These are phyloP conservation scores for Elymus sibiricus DNA, from an alignment of 176 grass and related monocot species.

Conservation along the genomic window DNA sequence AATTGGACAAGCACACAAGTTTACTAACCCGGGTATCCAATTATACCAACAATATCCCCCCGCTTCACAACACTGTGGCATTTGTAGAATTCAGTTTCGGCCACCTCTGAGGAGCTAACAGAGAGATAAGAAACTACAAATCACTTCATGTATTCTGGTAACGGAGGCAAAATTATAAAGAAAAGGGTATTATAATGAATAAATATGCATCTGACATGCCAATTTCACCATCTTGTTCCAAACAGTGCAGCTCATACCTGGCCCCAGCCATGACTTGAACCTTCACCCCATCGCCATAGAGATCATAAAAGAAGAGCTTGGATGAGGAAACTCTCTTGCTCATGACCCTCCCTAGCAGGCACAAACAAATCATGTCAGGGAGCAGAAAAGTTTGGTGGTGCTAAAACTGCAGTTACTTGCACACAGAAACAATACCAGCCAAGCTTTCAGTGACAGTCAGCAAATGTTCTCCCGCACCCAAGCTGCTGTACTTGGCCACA, in stretches of 20 bases:
- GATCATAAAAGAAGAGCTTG: conserved; percentile 62
- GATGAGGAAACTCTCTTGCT: conserved; percentile 67
- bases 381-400: neutral
- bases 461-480: conserved; percentile 37
- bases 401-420: neutral
- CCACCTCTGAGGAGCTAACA: conserved; percentile 42
- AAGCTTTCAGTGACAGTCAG: conserved; percentile 32
- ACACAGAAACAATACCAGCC: conserved; percentile 33
- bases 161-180: neutral
- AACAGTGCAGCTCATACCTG: conserved; percentile 30
- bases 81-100: conserved; percentile 49
- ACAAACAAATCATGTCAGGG: neutral
- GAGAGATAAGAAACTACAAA: neutral
- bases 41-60: conserved; percentile 61
- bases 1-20: neutral
- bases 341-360: conserved; percentile 57
- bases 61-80: conserved; percentile 53
- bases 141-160: neutral
- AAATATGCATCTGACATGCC: neutral
- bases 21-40: conserved; percentile 53
- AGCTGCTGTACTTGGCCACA: conserved; percentile 36
- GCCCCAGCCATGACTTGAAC: conserved; percentile 64
- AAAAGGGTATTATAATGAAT: neutral
- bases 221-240: neutral
- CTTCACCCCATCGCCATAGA: conserved; percentile 51